Evolutionary conservation across 2,329 filamentous ascomycete genomes (phyloP), one percentile per base, ranked within the genome.

Genomic region (Teratosphaeria zuluensis): DNA sequence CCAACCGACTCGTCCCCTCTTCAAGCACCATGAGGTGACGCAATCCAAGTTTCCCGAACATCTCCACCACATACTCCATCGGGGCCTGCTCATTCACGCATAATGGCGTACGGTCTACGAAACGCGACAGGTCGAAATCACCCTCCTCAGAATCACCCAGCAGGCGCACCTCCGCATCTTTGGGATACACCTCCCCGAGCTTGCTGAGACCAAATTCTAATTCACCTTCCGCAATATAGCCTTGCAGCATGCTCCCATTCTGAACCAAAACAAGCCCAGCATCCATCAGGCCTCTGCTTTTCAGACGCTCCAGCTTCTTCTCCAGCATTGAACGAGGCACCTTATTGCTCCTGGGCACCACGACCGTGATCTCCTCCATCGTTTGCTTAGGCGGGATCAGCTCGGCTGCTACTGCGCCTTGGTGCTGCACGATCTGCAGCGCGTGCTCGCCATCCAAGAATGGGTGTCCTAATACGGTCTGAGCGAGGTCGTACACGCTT

Each of bases 401-500:
- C 9, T 76, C 75, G 55, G 77, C 73, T 0, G 79, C 78, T 0
- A 74, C 69, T 21, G 65, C 59, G 11, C 73, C 70, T 42, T 73
- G 64, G 30, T 66, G 65, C 57, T 77, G 72, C 3, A 80, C 76
- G 19, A 75, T 70, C 0, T 65, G 65, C 19, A 81, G 69, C 1
- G 78, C 76, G 59, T 76, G 73, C 54, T 84, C 81, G 0, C 75
- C 64, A 59, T 84, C 81, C 8, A 84, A 70, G 64, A 84, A 84
- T 1, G 81, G 81, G 63, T 84, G 80, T 0, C 81, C 81, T 0
- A 84, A 74, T 3, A 84, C 76, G 2, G 77, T 77, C 66, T 84
- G 81, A n/a, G 81, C 81, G 7, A 84, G 74, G 64, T 84, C 81
- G 63, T 84, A 85, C 0, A 84, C 80, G 24, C 80, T 73, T 61